Evolutionary conservation across 805 yeast species (phyloP).

Genomic region (Zygotorulaspora sp.): DNA sequence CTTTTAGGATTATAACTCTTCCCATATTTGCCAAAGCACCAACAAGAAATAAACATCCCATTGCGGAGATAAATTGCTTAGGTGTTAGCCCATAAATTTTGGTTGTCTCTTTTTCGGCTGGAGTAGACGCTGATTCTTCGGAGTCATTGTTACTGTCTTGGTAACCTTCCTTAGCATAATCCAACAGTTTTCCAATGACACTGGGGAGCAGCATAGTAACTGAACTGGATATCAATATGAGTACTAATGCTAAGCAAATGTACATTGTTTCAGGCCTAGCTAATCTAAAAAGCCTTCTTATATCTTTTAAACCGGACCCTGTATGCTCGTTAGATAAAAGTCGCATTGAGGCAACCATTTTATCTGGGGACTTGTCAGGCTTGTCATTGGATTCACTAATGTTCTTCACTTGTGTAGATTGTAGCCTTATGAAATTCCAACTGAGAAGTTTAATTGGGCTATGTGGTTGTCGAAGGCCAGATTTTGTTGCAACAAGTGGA

Average conservation of each 20-base stretch:
- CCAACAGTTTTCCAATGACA: conserved; percentile 81
- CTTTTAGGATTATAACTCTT: conserved; percentile 66
- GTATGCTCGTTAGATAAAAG: conserved; percentile 35
- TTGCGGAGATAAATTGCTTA: conserved; percentile 55
- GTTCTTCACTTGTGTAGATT: neutral
- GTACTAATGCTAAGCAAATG: conserved; percentile 55
- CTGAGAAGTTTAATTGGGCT: neutral
- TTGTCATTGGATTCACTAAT: neutral
- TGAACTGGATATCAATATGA: conserved; percentile 67
- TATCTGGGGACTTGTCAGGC: too few relatives aligned
- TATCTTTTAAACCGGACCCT: conserved; percentile 36
- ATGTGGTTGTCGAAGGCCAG: neutral
- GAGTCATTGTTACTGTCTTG: conserved; percentile 17
- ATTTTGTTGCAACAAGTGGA: neutral
- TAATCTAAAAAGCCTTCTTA: conserved; percentile 47
- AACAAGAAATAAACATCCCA: conserved; percentile 57
- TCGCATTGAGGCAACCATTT: conserved; percentile 7
- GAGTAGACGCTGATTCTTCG: conserved; percentile 22
- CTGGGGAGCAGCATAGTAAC: conserved; percentile 79
- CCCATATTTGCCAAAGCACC: conserved; percentile 82
- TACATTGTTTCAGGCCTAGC: conserved; percentile 55
- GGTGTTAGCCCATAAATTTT: conserved; percentile 57
- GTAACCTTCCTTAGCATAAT: conserved; percentile 46
- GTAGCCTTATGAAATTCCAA: neutral
- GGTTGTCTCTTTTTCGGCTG: conserved; percentile 31